Evolutionary conservation across 2,329 filamentous ascomycete genomes (phyloP), one percentile per base, ranked within the genome.

Genomic region (Aspergillus proliferans): DNA sequence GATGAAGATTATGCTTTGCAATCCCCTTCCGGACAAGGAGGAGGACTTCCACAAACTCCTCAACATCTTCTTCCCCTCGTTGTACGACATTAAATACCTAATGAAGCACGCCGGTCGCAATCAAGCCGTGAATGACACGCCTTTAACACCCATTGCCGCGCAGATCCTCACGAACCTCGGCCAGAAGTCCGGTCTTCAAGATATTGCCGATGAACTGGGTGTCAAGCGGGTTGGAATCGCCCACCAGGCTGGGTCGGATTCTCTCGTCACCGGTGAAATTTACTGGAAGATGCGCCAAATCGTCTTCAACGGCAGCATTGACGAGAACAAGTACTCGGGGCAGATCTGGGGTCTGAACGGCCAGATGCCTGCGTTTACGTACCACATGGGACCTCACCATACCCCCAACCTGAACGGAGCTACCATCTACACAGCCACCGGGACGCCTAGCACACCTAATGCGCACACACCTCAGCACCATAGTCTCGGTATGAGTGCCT

Each of bases 61-160:
- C 71, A 88, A 88, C 65, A 85, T 88, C 43, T 97, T 92, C 76
- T 98, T 98, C 68, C 93, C 93, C 0, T 86, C 85, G 15, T 83
- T 95, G 0, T 95, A 93, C 68, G 93, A 98, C 66, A 93, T 98
- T 58, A 98, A 98, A 73, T 95, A 93, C 68, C 81, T 98, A 38
- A 92, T 96, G 82, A 95, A 95, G 67, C 84, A 90, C 62, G 90
- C 89, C 24, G 86, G 87, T 56, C 81, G 81, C 58, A 79, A 85
- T 47, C 81, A 86, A 64, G 81, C 81, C 48, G 78, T 80, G 45
- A 85, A 82, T 63, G 74, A 72, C 59, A 83, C 79, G 7, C 84
- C 81, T 43, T 75, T 80, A 47, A 85, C 87, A 51, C 78, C 81
- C 2, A 75, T 76, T 49, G 86, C 83, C 14, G 76, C 80, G 21